These are phyloP conservation scores for Basipetospora sp. DNA, from an alignment of 2,329 filamentous ascomycete genomes.

Conservation along the genomic window DNA sequence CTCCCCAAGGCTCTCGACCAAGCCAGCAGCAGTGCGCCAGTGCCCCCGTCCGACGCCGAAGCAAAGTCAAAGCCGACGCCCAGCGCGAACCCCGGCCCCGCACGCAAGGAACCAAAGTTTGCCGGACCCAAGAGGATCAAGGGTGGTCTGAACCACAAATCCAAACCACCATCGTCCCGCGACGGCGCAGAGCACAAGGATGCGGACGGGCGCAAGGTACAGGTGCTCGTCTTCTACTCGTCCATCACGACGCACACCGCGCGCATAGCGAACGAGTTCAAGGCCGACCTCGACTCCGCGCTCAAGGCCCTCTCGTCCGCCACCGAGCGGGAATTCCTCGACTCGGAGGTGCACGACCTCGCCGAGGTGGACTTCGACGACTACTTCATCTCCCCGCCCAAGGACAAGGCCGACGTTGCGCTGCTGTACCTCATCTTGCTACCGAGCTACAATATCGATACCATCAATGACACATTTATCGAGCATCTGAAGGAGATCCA, in stretches of 20 bases:
- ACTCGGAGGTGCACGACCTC: conserved; percentile 59
- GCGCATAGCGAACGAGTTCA: conserved; percentile 51
- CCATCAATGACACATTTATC: conserved; percentile 73
- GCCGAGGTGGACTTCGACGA: conserved; percentile 85
- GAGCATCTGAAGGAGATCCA: conserved; percentile 83
- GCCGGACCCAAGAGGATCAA: conserved; percentile 36
- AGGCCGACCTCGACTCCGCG: conserved; percentile 36
- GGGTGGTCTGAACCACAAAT: conserved; percentile 22
- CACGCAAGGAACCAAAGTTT: conserved; percentile 17
- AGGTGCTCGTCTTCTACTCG: conserved; percentile 74
- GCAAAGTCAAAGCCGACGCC: neutral
- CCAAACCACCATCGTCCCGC: conserved; percentile 11
- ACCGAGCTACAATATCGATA: conserved; percentile 91
- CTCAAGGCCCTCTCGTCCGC: conserved; percentile 30
- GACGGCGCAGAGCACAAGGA: conserved; percentile 5
- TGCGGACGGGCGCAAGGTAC: conserved; percentile 31
- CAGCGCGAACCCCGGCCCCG: conserved; percentile 10
- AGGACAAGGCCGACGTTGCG: conserved; percentile 37
- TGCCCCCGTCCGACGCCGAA: neutral
- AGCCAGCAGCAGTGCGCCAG: neutral
- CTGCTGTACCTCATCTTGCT: conserved; percentile 74
- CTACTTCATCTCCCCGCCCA: conserved; percentile 69
- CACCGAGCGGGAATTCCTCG: conserved; percentile 24
- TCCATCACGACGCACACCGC: conserved; percentile 77
- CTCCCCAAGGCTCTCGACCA: conserved; percentile 22